Conservation (phyloP, 2,329 filamentous ascomycete species). For the Penicillium fuscoglaucum region DNA sequence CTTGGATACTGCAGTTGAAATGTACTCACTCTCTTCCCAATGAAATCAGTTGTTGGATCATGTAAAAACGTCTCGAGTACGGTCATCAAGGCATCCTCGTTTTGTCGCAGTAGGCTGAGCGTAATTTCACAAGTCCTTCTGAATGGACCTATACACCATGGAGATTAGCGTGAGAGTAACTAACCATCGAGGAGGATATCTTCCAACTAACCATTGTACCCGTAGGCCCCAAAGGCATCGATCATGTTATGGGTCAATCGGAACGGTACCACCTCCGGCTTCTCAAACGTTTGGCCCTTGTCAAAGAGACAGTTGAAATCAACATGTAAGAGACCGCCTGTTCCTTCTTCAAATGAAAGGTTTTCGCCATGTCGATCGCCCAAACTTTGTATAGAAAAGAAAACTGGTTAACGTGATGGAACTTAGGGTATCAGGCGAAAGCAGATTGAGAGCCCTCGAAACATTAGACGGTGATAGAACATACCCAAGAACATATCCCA, state of each 20-base stretch:
- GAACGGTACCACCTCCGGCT: slow-evolving; percentile 93
- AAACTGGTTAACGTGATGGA: neutral
- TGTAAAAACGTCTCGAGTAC: slow-evolving; percentile 96
- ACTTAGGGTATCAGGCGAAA: neutral
- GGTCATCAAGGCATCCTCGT: slow-evolving; percentile 95
- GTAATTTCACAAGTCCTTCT: slow-evolving; percentile 87
- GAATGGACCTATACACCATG: slow-evolving; percentile 64
- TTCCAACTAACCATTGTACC: slow-evolving; percentile 66
- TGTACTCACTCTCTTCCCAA: slow-evolving; percentile 64
- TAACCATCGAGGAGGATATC: neutral
- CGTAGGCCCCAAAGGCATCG: slow-evolving; percentile 92
- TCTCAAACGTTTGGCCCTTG: slow-evolving; percentile 92
- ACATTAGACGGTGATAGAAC: slow-evolving; percentile 12
- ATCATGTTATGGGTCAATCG: slow-evolving; percentile 98
- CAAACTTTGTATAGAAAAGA: slow-evolving; percentile 50
- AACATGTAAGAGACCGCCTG: slow-evolving; percentile 92
- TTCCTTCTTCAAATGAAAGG: slow-evolving; percentile 89
- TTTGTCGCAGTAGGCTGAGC: slow-evolving; percentile 77
- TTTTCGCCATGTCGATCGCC: slow-evolving; percentile 98
- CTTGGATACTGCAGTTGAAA: neutral
- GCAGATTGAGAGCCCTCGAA: neutral
- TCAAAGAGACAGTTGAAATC: slow-evolving; percentile 99
- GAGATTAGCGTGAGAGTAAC: slow-evolving; percentile 6
- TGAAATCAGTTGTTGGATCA: slow-evolving; percentile 91
- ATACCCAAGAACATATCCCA: slow-evolving; percentile 81